Evolutionary conservation across 371 early-diverging fungal species (phyloP).

Genomic region (Zopfochytrium polystomum): DNA sequence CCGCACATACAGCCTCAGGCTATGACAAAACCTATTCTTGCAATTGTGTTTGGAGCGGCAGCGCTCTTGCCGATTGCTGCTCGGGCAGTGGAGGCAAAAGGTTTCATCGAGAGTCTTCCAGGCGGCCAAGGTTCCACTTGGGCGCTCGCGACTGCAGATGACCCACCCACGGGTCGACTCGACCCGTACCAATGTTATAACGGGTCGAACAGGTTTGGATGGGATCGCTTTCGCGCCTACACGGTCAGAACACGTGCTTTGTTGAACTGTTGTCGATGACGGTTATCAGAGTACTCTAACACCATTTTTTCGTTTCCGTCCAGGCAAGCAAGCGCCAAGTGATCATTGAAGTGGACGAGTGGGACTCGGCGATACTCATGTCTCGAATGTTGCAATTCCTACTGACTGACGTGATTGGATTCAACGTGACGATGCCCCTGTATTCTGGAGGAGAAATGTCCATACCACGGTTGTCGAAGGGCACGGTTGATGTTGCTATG

Average conservation of each 20-base stretch:
- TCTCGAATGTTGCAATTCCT: background rate
- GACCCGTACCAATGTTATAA: background rate
- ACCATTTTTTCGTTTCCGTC: no score
- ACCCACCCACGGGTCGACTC: no score
- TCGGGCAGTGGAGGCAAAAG: no score
- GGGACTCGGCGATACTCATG: slow-evolving; percentile 16
- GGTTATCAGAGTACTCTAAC: no score
- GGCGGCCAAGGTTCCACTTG: no score
- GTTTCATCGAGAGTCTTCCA: no score
- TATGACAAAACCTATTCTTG: no score
- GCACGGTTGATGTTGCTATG: slow-evolving; percentile 5
- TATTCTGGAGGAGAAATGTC: slow-evolving; percentile 12
- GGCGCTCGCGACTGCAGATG: no score
- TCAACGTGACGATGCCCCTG: slow-evolving; percentile 9
- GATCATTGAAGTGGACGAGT: slow-evolving; percentile 14
- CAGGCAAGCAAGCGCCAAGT: slow-evolving; percentile 12
- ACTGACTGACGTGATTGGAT: slow-evolving; percentile 17
- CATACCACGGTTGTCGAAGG: slow-evolving; percentile 5
- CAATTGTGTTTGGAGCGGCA: no score
- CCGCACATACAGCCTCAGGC: no score
- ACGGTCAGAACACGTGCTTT: background rate
- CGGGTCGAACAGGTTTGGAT: background rate
- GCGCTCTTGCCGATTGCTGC: no score
- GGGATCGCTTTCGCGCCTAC: background rate
- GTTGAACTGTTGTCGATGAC: background rate